Percentiles rank a stretch among this genome's conserved stretches.
phyloP scores from a whole-genome alignment of 2,329 filamentous ascomycete species.

The Claviceps citrina region DNA sequence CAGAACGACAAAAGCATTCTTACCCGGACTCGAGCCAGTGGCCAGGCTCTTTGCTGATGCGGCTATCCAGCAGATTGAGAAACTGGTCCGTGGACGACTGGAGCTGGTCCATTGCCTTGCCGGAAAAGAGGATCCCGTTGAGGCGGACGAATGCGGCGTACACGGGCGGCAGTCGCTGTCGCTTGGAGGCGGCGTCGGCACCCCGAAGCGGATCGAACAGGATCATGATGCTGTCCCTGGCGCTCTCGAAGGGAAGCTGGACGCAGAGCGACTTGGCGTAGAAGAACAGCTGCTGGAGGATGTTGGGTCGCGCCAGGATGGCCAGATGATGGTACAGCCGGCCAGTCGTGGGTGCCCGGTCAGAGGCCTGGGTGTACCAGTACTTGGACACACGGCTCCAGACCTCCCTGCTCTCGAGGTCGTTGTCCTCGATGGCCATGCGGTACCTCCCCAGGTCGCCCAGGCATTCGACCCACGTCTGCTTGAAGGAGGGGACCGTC shows the following conservation, averaged over 20 bases:
- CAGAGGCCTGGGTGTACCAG: constrained; percentile 75
- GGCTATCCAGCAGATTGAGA: constrained; percentile 34
- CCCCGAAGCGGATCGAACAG: constrained; percentile 46
- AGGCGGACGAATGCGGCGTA: constrained; percentile 48
- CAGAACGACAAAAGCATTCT: constrained; percentile 3
- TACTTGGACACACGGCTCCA: constrained; percentile 69
- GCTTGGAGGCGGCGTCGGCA: constrained; percentile 13
- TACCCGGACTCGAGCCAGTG: constrained; percentile 37
- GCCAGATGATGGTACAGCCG: constrained; percentile 80
- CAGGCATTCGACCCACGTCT: constrained; percentile 88
- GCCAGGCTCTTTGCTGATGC: constrained; percentile 35
- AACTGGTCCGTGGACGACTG: constrained; percentile 32
- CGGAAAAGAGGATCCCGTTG: constrained; percentile 49
- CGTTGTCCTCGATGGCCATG: constrained; percentile 83
- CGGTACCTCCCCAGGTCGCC: constrained; percentile 70
- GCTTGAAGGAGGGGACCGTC: constrained; percentile 65
- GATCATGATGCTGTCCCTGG: constrained; percentile 54
- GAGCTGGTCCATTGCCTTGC: constrained; percentile 31
- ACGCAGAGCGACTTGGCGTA: constrained; percentile 59
- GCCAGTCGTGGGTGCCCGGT: constrained; percentile 59
- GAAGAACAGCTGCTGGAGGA: constrained; percentile 55
- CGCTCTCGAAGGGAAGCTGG: constrained; percentile 48
- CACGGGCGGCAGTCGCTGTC: constrained; percentile 20
- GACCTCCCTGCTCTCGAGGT: constrained; percentile 56
- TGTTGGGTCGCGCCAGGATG: constrained; percentile 56